Conservation (phyloP, 2,329 filamentous ascomycete species). For the Epichloe brachyelytri region DNA sequence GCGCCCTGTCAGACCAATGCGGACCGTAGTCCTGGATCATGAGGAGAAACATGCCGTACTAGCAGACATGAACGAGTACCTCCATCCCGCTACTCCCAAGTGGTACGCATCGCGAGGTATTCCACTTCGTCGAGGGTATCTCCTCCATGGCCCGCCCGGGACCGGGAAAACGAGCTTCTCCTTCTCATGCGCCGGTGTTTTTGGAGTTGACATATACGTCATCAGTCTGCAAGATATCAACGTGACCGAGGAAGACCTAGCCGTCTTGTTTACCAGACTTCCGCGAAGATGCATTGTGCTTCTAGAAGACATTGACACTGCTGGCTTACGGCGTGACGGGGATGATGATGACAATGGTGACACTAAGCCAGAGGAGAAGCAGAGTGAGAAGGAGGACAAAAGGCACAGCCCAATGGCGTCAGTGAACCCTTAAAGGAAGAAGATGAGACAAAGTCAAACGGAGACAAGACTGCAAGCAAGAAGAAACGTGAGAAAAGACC, state of each 20-base stretch:
- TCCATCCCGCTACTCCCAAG: conserved; percentile 53
- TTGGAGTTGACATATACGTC: conserved; percentile 54
- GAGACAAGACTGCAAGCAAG: conserved; percentile 1
- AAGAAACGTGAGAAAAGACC: conserved; percentile 18
- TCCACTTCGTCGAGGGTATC: conserved; percentile 62
- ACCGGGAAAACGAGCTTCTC: conserved; percentile 61
- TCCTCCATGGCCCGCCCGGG: conserved; percentile 64
- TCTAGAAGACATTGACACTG: conserved; percentile 57
- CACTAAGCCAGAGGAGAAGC: conserved; percentile 5
- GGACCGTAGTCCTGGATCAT: conserved; percentile 61
- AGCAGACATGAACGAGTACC: conserved; percentile 63
- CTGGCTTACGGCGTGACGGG: conserved; percentile 31
- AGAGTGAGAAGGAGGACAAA: conserved; percentile 10
- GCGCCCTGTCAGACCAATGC: conserved; percentile 56
- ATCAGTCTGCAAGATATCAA: conserved; percentile 43
- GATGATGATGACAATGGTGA: conserved; percentile 17
- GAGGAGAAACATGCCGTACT: conserved; percentile 53
- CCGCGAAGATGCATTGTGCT: conserved; percentile 53
- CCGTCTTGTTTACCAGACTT: conserved; percentile 44
- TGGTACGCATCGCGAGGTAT: conserved; percentile 71
- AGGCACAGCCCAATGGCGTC: conserved; percentile 13
- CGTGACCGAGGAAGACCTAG: conserved; percentile 49
- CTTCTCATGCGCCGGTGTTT: conserved; percentile 51
- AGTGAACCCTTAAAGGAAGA: conserved; percentile 25
- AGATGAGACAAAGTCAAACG: conserved; percentile 16